These are phyloP conservation scores for Candida cerambycidarum DNA, from an alignment of 805 yeast species.

Conservation along the genomic window DNA sequence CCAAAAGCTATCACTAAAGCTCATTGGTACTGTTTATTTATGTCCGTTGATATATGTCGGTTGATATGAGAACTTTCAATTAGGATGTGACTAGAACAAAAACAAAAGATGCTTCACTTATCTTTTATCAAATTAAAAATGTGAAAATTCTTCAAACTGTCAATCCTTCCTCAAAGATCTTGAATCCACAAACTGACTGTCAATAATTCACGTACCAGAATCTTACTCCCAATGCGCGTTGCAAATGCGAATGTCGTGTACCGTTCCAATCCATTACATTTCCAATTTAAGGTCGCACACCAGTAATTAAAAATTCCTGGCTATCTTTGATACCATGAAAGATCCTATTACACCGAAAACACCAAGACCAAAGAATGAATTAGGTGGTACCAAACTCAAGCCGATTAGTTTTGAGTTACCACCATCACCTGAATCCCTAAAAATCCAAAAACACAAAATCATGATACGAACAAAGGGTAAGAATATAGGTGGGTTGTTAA, in stretches of 20 bases:
- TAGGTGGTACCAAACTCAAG: background rate
- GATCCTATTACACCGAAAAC: conserved; percentile 2
- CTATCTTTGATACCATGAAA: background rate
- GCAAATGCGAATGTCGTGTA: background rate
- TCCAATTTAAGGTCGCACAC: conserved; percentile 2
- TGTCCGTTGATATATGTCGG: too few relatives aligned
- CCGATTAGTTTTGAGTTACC: conserved; percentile 1
- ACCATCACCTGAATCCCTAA: conserved; percentile 14
- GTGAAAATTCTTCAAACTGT: too few relatives aligned
- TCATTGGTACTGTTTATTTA: conserved; percentile 32
- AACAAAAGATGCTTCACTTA: too few relatives aligned
- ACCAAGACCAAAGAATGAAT: background rate
- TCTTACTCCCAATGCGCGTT: background rate
- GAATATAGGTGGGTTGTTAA: conserved; percentile 9
- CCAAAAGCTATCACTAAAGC: conserved; percentile 80
- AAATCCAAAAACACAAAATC: conserved; percentile 5
- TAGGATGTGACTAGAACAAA: too few relatives aligned
- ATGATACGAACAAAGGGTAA: background rate
- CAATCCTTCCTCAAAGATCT: too few relatives aligned
- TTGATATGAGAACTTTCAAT: too few relatives aligned
- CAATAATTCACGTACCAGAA: background rate
- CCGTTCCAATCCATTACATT: conserved; percentile 1
- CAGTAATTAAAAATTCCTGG: conserved; percentile 2
- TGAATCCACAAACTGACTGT: too few relatives aligned
- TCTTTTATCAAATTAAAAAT: too few relatives aligned